phyloP scores from a whole-genome alignment of 2,329 filamentous ascomycete species.

The Microthyrium microscopicum region DNA sequence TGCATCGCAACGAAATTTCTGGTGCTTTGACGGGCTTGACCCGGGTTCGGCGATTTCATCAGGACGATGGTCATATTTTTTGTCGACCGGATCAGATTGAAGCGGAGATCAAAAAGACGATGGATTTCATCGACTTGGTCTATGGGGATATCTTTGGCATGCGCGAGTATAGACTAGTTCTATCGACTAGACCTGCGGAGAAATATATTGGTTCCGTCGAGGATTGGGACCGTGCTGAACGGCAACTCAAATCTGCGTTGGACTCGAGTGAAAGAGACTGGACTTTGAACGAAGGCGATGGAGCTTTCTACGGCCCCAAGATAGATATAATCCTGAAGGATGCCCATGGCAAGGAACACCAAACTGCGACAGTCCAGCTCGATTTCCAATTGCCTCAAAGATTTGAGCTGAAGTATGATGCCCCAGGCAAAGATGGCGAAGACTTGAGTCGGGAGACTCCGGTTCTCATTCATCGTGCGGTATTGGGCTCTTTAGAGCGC shows the following conservation, averaged over 20 bases:
- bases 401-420: slow-evolving; percentile 60
- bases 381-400: slow-evolving; percentile 79
- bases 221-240: slow-evolving; percentile 53
- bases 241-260: slow-evolving; percentile 47
- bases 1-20: slow-evolving; percentile 76
- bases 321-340: slow-evolving; percentile 75
- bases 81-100: slow-evolving; percentile 62
- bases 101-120: slow-evolving; percentile 54
- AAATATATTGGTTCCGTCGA: slow-evolving; percentile 60
- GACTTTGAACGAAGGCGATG: slow-evolving; percentile 64
- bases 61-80: slow-evolving; percentile 85
- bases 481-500: slow-evolving; percentile 69
- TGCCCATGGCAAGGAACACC: slow-evolving; percentile 69
- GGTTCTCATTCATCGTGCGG: slow-evolving; percentile 71
- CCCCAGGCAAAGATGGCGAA: slow-evolving; percentile 48
- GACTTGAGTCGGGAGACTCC: slow-evolving; percentile 46
- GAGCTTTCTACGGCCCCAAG: slow-evolving; percentile 83
- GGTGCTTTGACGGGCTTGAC: slow-evolving; percentile 70
- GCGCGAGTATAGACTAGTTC: slow-evolving; percentile 54
- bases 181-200: slow-evolving; percentile 63
- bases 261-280: slow-evolving; percentile 49
- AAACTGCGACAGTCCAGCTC: slow-evolving; percentile 76
- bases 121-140: slow-evolving; percentile 58
- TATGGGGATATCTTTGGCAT: slow-evolving; percentile 50
- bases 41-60: slow-evolving; percentile 71